These are phyloP conservation scores for Termitomyces bulborhizus DNA, from an alignment of 768 basidiomycete species.

Conservation along the genomic window DNA sequence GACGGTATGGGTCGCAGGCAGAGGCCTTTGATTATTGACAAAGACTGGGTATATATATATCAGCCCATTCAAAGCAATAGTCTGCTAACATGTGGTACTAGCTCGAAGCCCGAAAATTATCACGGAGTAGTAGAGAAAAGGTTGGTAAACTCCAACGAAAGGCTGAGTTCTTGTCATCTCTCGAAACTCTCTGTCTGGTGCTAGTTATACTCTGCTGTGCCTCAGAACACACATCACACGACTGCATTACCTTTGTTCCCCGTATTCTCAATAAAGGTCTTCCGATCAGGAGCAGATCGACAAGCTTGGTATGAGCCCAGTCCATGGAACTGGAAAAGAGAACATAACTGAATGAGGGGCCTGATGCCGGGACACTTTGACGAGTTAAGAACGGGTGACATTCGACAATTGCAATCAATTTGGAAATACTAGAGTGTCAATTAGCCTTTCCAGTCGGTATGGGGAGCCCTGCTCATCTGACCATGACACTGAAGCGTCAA, in stretches of 20 bases:
- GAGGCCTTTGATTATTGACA: too few species aligned
- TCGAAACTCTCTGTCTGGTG: not conserved
- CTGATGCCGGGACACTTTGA: not conserved
- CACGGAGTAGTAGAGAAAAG: too few species aligned
- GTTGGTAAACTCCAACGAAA: not conserved
- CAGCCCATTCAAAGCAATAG: too few species aligned
- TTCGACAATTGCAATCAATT: not conserved
- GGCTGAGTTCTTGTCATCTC: too few species aligned
- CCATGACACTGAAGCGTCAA: not conserved
- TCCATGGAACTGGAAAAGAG: not conserved
- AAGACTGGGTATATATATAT: too few species aligned
- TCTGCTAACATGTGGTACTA: too few species aligned
- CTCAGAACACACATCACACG: too few species aligned
- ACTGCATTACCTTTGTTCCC: not conserved
- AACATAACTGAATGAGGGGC: not conserved
- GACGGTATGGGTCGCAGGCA: too few species aligned
- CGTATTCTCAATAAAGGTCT: not conserved
- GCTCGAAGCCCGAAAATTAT: too few species aligned
- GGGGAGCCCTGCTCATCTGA: too few species aligned
- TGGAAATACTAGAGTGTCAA: not conserved
- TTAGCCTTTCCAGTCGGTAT: not conserved
- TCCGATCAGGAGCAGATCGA: not conserved
- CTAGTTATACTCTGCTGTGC: not conserved
- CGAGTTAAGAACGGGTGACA: too few species aligned
- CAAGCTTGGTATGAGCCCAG: not conserved